Base-by-base conservation (phyloP, 2,329 filamentous ascomycete species). In the Venturia nashicola region DNA sequence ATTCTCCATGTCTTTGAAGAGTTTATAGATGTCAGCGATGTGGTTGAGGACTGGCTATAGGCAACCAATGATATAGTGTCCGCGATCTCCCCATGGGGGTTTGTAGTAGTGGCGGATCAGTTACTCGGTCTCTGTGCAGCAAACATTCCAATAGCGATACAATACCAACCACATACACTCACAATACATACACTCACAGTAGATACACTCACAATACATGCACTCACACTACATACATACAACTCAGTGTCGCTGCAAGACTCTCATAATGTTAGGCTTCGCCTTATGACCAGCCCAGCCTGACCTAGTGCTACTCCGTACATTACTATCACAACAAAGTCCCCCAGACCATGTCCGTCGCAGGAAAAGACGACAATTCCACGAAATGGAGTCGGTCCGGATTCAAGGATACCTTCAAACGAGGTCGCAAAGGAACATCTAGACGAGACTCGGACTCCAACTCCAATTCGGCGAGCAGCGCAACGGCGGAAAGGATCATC, bases 1-100 rank as follows among this genome's bases (percentile, higher is more conserved):
- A 39, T 82, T 79, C 72, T 91, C 88, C 88, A 91, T 91, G 36
- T 42, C 61, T 27, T 27, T 27, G 27, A 4, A 27, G 27, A 2
- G 27, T 27, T 27, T 16, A 42, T 39, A 11, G 36, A 14, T 42
- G 14, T 8, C 16, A 34, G 11, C n/a, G 34, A 34, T 59, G 57
- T 7, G n/a, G 14, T 40, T 59, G 57, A 20, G 8, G 18, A 11
- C 20, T 60, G 16, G 36, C 12, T 42, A 7, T 42, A 14, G 36
- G 20, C 6, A 39, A n/a, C 27, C 20, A 44, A 27, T 43, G 36
- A 32, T 60, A 34, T 42, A 32, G 20, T 20, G 5, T 27, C 23
- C 27, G 9, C 66, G 32, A 55, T 67, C 46, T 69, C 68, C 40
- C 69, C 70, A 46, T 67, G 71, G 44, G 40, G 40, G 9, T 12